phyloP scores from a whole-genome alignment of 2,329 filamentous ascomycete genomes.

The Neonectria punicea region DNA sequence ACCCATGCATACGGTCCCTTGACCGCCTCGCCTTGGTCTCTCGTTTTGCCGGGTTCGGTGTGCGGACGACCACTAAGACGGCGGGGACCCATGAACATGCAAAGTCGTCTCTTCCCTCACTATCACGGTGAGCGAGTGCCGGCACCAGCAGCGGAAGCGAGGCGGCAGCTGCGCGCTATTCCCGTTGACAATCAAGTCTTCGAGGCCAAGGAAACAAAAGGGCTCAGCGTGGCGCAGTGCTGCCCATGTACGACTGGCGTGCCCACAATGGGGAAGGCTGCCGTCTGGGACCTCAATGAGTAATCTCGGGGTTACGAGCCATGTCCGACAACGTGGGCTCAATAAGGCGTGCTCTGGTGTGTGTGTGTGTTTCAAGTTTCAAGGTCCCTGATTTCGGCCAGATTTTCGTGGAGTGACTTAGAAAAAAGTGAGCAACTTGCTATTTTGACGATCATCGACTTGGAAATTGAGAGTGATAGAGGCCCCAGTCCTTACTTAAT shows the following conservation, averaged over 20 bases:
- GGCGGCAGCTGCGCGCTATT: neutral
- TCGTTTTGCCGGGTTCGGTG: constrained; percentile 17
- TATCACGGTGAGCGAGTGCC: constrained; percentile 2
- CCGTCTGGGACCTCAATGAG: neutral
- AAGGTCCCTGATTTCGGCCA: neutral
- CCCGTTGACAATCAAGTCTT: neutral
- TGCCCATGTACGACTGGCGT: neutral
- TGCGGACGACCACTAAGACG: constrained; percentile 4
- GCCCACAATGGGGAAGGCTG: constrained; percentile 3
- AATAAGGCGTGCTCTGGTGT: neutral
- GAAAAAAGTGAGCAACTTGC: too few species aligned
- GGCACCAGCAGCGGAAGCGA: neutral
- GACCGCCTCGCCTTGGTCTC: constrained; percentile 18
- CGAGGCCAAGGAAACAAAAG: neutral
- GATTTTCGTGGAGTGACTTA: neutral
- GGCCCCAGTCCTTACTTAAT: too few species aligned
- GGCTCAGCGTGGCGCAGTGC: neutral
- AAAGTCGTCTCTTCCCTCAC: constrained; percentile 23
- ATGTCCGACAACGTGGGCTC: neutral
- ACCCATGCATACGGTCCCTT: neutral
- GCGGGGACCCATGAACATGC: neutral
- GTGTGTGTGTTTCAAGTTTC: neutral
- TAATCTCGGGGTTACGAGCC: constrained; percentile 12
- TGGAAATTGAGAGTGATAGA: neutral
- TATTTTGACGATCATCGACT: too few species aligned